Conservation (phyloP, 2,329 filamentous ascomycete genomes). For the Colletotrichum lupini region DNA sequence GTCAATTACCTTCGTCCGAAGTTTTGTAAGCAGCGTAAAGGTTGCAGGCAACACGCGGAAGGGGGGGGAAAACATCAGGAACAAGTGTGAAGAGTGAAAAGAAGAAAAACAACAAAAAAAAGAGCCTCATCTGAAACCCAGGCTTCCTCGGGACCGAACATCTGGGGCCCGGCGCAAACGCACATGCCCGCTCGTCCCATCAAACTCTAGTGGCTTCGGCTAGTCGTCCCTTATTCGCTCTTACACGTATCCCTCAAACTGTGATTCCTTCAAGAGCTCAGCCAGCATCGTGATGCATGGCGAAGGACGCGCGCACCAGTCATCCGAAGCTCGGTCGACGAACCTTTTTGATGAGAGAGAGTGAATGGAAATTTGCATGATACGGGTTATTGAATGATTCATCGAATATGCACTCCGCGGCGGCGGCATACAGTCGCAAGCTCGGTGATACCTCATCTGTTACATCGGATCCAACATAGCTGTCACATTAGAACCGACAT, state of each 20-base stretch:
- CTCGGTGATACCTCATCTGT: background rate
- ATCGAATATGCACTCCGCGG: background rate
- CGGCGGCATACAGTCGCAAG: background rate
- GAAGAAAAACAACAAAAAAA: background rate
- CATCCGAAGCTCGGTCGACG: background rate
- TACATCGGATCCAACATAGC: no score
- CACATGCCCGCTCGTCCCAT: constrained; percentile 13
- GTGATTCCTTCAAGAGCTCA: background rate
- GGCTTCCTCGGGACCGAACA: constrained; percentile 14
- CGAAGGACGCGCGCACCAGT: background rate
- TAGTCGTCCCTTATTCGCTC: background rate
- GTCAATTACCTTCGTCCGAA: constrained; percentile 17
- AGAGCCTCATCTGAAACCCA: constrained; percentile 23
- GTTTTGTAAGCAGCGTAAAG: background rate
- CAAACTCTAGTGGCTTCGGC: constrained; percentile 1
- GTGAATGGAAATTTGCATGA: background rate
- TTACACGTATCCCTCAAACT: background rate
- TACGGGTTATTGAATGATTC: background rate
- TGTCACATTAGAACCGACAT: background rate
- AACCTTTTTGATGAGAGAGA: background rate
- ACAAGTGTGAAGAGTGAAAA: no score
- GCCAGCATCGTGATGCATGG: background rate
- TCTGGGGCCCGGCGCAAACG: constrained; percentile 4
- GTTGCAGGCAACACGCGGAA: background rate
- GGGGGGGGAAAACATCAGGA: background rate